Conservation (phyloP, 352 stramenopile species). For the Phytopythium boreale region DNA sequence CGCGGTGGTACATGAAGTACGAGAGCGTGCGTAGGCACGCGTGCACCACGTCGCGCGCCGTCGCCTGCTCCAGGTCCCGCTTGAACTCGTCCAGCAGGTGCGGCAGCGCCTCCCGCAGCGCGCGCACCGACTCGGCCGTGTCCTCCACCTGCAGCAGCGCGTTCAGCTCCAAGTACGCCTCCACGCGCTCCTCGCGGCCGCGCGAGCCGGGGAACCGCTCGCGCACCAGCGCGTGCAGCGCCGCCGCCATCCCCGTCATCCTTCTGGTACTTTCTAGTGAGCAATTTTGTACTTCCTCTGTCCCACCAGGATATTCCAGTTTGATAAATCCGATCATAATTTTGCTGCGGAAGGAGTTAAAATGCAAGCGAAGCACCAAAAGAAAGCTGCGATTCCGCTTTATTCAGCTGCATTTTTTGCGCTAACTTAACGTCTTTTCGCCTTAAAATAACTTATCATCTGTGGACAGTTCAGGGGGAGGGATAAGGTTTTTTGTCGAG, state of each 20-base stretch:
- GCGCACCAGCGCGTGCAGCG: constrained; percentile 31
- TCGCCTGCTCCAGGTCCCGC: constrained; percentile 42
- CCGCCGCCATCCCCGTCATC: constrained; percentile 30
- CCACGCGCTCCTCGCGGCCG: constrained; percentile 35
- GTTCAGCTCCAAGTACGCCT: constrained; percentile 56
- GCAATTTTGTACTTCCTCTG: no score
- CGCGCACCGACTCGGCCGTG: constrained; percentile 36
- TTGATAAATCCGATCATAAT: no score
- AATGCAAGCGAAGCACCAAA: no score
- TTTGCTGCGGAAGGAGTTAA: no score
- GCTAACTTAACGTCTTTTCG: no score
- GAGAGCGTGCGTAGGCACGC: constrained; percentile 55
- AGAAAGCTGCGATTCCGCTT: no score
- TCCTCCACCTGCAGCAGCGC: constrained; percentile 56
- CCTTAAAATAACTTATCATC: no score
- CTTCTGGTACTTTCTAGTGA: no score
- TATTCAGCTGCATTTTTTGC: no score
- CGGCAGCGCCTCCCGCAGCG: constrained; percentile 33
- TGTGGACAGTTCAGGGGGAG: no score
- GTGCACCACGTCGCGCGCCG: constrained; percentile 34
- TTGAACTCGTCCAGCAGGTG: constrained; percentile 38
- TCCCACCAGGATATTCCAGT: no score
- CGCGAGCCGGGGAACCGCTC: constrained; percentile 31
- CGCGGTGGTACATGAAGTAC: constrained; percentile 61
- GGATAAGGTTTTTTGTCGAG: no score